Conservation (phyloP, 2,329 filamentous ascomycete species). For the Aphanoascus verrucosus region DNA sequence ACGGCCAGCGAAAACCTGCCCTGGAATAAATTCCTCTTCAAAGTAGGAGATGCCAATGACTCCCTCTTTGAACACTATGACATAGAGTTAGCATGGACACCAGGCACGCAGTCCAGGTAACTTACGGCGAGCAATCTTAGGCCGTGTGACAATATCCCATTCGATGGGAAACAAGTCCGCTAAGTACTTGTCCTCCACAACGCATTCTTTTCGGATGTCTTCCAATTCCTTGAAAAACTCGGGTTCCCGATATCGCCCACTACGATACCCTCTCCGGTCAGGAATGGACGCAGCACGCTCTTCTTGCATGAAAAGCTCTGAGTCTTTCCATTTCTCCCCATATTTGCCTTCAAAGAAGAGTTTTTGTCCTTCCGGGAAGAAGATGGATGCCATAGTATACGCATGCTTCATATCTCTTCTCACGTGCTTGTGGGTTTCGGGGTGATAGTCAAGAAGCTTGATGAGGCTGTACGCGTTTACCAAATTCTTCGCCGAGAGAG, state of each 20-base stretch:
- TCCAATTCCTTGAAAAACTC: conserved; percentile 18
- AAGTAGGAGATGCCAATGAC: conserved; percentile 25
- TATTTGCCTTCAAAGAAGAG: conserved; percentile 29
- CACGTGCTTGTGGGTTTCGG: conserved; percentile 29
- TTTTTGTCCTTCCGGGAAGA: conserved; percentile 24
- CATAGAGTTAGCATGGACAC: background rate
- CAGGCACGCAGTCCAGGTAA: background rate
- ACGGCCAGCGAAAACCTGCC: conserved; percentile 30
- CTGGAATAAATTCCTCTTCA: conserved; percentile 19
- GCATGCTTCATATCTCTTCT: conserved; percentile 32
- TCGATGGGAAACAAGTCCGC: conserved; percentile 26
- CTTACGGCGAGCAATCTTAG: conserved; percentile 33
- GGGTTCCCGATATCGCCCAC: conserved; percentile 29
- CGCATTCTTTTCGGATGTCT: conserved; percentile 23
- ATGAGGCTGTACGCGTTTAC: conserved; percentile 14
- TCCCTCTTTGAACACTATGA: conserved; percentile 38
- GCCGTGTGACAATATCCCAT: conserved; percentile 34
- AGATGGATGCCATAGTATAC: conserved; percentile 30
- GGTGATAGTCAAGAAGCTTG: conserved; percentile 19
- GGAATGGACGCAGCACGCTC: conserved; percentile 32
- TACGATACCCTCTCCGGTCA: conserved; percentile 30
- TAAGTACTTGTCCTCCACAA: conserved; percentile 22
- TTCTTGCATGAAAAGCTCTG: conserved; percentile 32
- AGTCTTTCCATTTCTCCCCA: conserved; percentile 28
- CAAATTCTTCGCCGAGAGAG: conserved; percentile 10